These are phyloP conservation scores for Schizothecium vesticola DNA, from an alignment of 495 filamentous ascomycete genomes.

Conservation along the genomic window DNA sequence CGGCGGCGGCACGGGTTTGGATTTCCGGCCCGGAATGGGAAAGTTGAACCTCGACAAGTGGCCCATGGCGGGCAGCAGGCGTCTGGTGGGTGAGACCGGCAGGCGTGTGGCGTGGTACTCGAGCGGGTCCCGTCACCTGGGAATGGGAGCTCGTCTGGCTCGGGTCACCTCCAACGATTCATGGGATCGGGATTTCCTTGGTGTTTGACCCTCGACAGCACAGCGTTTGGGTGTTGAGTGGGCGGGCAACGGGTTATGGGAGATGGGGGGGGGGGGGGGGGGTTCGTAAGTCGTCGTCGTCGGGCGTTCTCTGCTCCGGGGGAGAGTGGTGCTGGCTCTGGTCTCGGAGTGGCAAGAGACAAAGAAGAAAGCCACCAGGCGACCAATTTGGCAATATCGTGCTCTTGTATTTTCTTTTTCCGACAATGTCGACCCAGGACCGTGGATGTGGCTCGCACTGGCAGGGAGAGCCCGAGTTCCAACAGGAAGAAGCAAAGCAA, in stretches of 20 bases:
- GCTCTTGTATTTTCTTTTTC: slow-evolving; percentile 15
- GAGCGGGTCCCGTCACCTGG: background rate
- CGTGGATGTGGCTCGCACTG: slow-evolving; percentile 18
- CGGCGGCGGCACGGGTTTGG: slow-evolving; percentile 25
- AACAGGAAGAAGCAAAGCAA: slow-evolving; percentile 5
- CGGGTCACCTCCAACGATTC: slow-evolving; percentile 14
- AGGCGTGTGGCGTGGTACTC: background rate
- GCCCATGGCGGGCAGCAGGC: slow-evolving; percentile 34
- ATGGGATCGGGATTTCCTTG: slow-evolving; percentile 10
- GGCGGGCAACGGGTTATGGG: background rate
- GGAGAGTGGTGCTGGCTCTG: slow-evolving; percentile 11
- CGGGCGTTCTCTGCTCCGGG: slow-evolving; percentile 1
- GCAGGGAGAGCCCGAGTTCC: slow-evolving; percentile 7
- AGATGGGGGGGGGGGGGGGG: background rate
- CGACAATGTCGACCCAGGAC: slow-evolving; percentile 8
- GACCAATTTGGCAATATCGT: slow-evolving; percentile 21
- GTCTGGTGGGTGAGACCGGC: slow-evolving; percentile 2
- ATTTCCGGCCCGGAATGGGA: slow-evolving; percentile 45
- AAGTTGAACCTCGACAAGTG: slow-evolving; percentile 49
- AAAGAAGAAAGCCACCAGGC: slow-evolving; percentile 1
- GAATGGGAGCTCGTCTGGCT: slow-evolving; percentile 8
- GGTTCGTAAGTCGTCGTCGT: background rate
- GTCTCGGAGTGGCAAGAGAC: background rate
- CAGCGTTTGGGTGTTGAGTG: background rate
- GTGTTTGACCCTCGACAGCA: background rate